phyloP scores from a whole-genome alignment of 768 basidiomycete species.

The Lactarius psammicola region DNA sequence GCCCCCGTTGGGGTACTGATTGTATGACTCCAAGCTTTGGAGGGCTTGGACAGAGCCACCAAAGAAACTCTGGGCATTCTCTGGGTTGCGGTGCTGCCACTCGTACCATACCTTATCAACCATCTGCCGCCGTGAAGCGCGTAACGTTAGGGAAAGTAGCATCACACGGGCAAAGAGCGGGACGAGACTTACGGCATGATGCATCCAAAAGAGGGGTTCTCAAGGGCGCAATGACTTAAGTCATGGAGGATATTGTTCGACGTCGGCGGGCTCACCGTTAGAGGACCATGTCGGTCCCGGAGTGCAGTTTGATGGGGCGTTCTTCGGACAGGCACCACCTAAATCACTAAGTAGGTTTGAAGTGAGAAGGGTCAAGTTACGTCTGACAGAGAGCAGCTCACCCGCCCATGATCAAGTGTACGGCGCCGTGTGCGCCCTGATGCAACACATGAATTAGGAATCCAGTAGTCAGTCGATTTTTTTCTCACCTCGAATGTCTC shows the following conservation, averaged over 20 bases:
- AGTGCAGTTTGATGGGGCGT: slow-evolving; percentile 32
- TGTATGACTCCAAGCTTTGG: too few relatives aligned
- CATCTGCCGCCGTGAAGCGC: slow-evolving; percentile 19
- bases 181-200: too few relatives aligned
- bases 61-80: too few relatives aligned
- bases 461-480: too few relatives aligned
- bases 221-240: background rate
- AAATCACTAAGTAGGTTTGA: slow-evolving; percentile 32
- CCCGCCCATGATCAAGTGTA: slow-evolving; percentile 40
- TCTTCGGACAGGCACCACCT: slow-evolving; percentile 33
- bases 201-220: too few relatives aligned
- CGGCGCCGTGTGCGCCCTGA: slow-evolving; percentile 37
- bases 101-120: too few relatives aligned
- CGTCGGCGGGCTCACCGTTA: slow-evolving; percentile 32
- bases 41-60: too few relatives aligned
- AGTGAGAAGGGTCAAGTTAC: background rate
- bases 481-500: too few relatives aligned
- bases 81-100: too few relatives aligned
- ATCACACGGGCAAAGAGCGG: slow-evolving; percentile 33
- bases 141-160: too few relatives aligned
- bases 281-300: too few relatives aligned
- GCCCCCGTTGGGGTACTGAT: too few relatives aligned
- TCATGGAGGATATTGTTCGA: background rate
- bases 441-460: background rate
- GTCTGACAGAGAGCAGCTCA: slow-evolving; percentile 10